Evolutionary conservation across 176 grass and related monocot species (phyloP).

Genomic region (Zoysia pacifica): DNA sequence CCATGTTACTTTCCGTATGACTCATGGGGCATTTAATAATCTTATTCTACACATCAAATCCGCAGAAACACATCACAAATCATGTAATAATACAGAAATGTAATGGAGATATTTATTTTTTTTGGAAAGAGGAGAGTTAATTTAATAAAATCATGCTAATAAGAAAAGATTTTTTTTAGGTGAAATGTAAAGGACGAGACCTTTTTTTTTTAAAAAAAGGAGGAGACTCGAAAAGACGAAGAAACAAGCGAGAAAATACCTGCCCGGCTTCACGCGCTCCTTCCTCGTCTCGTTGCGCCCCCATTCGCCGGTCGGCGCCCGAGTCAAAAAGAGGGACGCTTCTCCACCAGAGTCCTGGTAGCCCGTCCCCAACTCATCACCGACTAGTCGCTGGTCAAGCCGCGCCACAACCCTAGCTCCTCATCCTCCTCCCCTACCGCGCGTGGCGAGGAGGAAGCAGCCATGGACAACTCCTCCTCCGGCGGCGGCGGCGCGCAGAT

Average conservation of each 20-base stretch:
- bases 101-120: neutral
- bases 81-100: neutral
- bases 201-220: no score
- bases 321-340: conserved; percentile 58
- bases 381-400: conserved; percentile 47
- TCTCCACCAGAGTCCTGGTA: conserved; percentile 38
- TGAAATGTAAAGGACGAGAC: neutral
- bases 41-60: neutral
- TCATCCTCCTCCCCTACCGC: neutral
- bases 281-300: conserved; percentile 17
- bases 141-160: no score
- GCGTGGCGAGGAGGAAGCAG: neutral
- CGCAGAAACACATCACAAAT: neutral
- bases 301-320: conserved; percentile 36
- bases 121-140: neutral
- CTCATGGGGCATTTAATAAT: neutral
- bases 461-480: conserved; percentile 45
- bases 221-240: neutral
- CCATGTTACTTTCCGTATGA: neutral
- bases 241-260: neutral
- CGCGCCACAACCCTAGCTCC: conserved; percentile 24
- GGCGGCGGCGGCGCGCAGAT: conserved; percentile 48
- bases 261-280: conserved; percentile 13
- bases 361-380: conserved; percentile 16
- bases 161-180: no score